Percentiles rank a stretch among this genome's conserved stretches.
These are phyloP conservation scores for Colletotrichum ledebouriae DNA, from an alignment of 2,329 filamentous ascomycete species.

Conservation along the genomic window DNA sequence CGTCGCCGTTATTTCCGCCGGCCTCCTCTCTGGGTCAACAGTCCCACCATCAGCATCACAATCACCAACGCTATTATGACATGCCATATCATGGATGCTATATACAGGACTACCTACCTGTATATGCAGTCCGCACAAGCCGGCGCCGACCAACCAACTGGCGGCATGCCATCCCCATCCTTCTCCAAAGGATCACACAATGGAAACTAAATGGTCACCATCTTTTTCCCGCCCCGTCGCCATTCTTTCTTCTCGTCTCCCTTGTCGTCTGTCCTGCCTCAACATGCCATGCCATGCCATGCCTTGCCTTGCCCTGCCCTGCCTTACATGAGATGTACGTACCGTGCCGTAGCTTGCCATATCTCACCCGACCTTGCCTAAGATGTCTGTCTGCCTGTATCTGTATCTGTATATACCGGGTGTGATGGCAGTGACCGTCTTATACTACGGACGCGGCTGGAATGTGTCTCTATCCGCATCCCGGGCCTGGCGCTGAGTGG, in stretches of 20 bases:
- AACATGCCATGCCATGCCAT: constrained; percentile 4
- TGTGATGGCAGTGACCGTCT: no score
- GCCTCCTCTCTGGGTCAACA: constrained; percentile 1
- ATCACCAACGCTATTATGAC: constrained; percentile 9
- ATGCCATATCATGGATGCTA: not conserved
- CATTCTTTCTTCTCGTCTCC: constrained; percentile 11
- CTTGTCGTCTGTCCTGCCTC: not conserved
- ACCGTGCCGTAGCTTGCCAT: constrained; percentile 7
- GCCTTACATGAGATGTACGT: constrained; percentile 34
- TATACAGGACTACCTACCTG: not conserved
- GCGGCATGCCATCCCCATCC: constrained; percentile 1
- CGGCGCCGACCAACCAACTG: not conserved
- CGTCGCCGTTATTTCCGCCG: constrained; percentile 5
- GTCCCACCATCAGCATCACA: constrained; percentile 21
- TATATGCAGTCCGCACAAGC: not conserved
- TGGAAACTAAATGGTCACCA: constrained; percentile 4
- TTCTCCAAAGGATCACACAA: constrained; percentile 11
- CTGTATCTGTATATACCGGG: no score
- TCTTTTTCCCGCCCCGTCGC: not conserved
- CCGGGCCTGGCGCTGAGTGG: not conserved
- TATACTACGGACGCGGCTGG: constrained; percentile 3
- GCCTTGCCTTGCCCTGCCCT: constrained; percentile 22
- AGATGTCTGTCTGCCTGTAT: no score
- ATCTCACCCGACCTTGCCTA: not conserved
- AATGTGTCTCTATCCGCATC: not conserved